A percentile compares a stretch with the other conserved stretches of the same genome.
phyloP scores from a whole-genome alignment of 257 asterid genomes.

The Solanum chiquidenum region DNA sequence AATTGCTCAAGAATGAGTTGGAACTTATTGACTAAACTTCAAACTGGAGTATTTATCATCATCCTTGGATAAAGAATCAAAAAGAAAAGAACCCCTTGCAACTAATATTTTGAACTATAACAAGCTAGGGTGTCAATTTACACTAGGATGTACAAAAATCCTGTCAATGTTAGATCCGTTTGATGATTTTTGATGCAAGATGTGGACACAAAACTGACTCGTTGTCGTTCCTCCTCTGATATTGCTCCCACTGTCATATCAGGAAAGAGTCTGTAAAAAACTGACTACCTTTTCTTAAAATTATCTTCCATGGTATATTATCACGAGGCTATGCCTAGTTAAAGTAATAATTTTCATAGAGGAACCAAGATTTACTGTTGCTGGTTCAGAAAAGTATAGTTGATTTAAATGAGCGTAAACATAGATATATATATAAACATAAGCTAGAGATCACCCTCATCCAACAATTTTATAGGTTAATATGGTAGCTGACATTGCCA shows the following conservation, averaged over 20 bases:
- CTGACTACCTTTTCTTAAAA: background rate
- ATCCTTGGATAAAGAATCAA: background rate
- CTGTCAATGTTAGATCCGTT: background rate
- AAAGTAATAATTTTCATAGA: background rate
- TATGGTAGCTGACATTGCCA: background rate
- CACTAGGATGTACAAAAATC: background rate
- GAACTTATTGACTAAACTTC: background rate
- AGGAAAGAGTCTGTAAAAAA: background rate
- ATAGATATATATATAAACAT: background rate
- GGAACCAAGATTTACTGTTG: background rate
- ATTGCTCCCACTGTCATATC: background rate
- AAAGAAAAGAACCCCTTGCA: background rate
- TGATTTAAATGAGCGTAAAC: background rate
- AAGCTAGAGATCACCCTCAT: background rate
- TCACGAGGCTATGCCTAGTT: background rate
- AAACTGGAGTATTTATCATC: background rate
- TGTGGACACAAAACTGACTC: background rate
- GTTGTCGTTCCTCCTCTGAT: background rate
- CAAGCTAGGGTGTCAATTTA: background rate
- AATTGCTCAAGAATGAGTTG: background rate
- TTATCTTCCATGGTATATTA: background rate
- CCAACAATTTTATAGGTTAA: background rate
- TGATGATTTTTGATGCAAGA: background rate
- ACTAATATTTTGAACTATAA: background rate
- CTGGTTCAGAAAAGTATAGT: background rate